Base-by-base conservation (phyloP, 495 filamentous ascomycete genomes). In the Cladorrhinum samala region DNA sequence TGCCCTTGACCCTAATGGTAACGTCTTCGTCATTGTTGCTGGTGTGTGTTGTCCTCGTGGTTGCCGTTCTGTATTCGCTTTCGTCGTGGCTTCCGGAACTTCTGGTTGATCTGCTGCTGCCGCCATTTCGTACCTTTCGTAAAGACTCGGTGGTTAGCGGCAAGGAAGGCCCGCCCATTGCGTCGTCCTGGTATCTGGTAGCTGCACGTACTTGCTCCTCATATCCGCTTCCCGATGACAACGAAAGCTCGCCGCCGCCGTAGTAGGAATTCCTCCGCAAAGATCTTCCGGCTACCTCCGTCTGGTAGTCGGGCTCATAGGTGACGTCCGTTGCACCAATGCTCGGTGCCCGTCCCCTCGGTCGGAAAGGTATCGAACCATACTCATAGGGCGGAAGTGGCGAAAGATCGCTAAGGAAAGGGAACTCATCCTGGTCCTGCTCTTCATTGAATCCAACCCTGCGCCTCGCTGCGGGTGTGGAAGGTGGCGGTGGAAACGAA, bases 41-140 rank as follows among this genome's bases (percentile, higher is more conserved):
- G 37, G 71, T 73, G 39, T 74, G 64, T 13, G 76, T 81, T n/a
- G 75, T 81, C 20, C 75, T 72, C 8, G 77, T 79, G 8, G 78
- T 78, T 1, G 74, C 73, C 17, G 77, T 74, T 50, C 70, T 71
- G 57, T 75, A 80, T 19, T 81, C 78, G 60, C 77, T 80, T 55
- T 81, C 78, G 57, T 81, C 78, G 51, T 71, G 76, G 55, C 77
- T 80, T 6, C 57, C 72, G 40, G 68, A 78, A 65, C 74, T 78
- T 45, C 72, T 68, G 16, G 76, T 80, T 27, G 76, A 78, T 19
- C 73, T 67, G 62, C 77, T 79, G 64, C 76, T 77, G 16, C 62
- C 64, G 36, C 66, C 71, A 45, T 68, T 72, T 47, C 68, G 71
- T 54, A 65, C 72, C 52, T 67, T 72, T 60, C 67, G 69, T n/a